Percentiles rank a stretch among this genome's conserved stretches.
Conservation (phyloP, 2,329 filamentous ascomycete genomes). For the Dryadomyces quercus-mongolicae region DNA sequence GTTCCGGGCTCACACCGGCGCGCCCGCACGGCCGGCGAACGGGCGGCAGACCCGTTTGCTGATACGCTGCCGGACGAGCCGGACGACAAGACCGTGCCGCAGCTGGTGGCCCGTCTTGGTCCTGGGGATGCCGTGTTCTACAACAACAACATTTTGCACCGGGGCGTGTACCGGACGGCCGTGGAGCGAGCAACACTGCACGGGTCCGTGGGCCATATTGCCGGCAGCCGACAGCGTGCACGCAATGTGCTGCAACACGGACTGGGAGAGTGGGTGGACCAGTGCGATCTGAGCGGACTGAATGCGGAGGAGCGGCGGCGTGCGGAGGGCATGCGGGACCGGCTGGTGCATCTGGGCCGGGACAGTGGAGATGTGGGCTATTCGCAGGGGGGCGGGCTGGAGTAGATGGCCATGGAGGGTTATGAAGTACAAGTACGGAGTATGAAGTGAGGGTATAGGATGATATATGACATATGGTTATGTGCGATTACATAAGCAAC, state of each 20-base stretch:
- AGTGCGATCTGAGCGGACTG: constrained; percentile 36
- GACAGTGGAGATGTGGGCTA: constrained; percentile 51
- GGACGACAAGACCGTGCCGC: constrained; percentile 29
- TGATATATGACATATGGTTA: too few species aligned
- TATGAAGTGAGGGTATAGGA: too few species aligned
- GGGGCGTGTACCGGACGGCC: constrained; percentile 48
- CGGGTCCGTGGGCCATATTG: constrained; percentile 54
- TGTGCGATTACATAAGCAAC: background rate
- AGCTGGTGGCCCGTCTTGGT: constrained; percentile 52
- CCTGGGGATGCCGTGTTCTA: constrained; percentile 79
- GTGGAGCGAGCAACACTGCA: constrained; percentile 60
- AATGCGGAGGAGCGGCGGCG: constrained; percentile 22
- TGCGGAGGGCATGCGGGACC: constrained; percentile 52
- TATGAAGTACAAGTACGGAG: too few species aligned
- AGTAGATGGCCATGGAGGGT: too few species aligned
- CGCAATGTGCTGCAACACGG: constrained; percentile 68
- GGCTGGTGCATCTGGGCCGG: constrained; percentile 49
- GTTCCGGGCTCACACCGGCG: constrained; percentile 66
- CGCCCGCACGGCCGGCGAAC: constrained; percentile 57
- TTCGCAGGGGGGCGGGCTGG: constrained; percentile 39
- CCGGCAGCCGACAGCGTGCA: constrained; percentile 43
- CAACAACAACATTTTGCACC: constrained; percentile 77
- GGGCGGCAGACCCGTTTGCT: constrained; percentile 54
- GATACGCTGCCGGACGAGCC: constrained; percentile 45
- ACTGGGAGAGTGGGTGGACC: constrained; percentile 52